Base-by-base conservation (phyloP, 2,329 filamentous ascomycete species). In the Colletotrichum sp. region DNA sequence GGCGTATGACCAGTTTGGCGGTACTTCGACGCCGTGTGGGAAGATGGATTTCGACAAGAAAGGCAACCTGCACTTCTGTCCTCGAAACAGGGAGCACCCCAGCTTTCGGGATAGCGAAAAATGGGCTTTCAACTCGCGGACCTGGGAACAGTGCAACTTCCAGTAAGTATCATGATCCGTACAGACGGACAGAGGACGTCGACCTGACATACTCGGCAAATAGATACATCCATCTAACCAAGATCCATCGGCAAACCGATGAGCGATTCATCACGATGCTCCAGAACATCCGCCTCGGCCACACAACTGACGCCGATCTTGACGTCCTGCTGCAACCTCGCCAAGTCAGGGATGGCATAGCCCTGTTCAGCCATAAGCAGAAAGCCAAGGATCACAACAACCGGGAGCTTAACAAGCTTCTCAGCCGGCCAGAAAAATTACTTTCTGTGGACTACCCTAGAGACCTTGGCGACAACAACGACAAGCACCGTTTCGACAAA, bases 171-270 rank as follows among this genome's bases (percentile, higher is more conserved):
- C 15, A n/a, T 36, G 8, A 21, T 36, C 59, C 18, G 9, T 34
- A 13, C 5, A 9, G 6, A 13, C 5, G 6, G 6, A 28, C 21
- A 16, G 24, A 28, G 26, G 26, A 28, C 55, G 26, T 3, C 15
- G 44, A 21, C 44, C 30, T 63, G 26, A 63, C 59, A 63, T 24
- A 3, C 12, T 15, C 8, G 44, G 16, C 30, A 13, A 36, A 63
- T 21, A 81, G 80, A 3, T 86, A 90, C 72, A 83, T 92, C 3
- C 85, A 91, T 10, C 84, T 93, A 0, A 87, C 83, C 3, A 84
- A 87, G 6, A 90, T 93, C 6, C 90, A 92, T 79, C 88, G 92
- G 6, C 92, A 93, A 75, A 87, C 79, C 8, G 91, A 93, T 76
- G 72, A 81, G 49, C 79, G 79, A 0, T 93, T 93, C 79, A 88